Evolutionary conservation across 352 stramenopile genomes (phyloP).

Genomic region (Phytophthora cajani): DNA sequence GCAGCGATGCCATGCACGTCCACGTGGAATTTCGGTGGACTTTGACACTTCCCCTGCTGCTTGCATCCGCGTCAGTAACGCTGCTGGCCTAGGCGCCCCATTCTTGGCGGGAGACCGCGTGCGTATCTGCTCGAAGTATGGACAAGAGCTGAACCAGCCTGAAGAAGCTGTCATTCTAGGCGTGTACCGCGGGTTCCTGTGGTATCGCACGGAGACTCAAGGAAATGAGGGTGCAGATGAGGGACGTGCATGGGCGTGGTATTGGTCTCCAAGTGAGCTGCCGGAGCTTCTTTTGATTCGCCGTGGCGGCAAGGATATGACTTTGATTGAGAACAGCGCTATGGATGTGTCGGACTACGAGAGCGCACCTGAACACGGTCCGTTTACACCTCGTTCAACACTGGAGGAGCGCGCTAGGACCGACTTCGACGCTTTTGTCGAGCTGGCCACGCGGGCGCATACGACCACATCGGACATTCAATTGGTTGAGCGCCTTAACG

Average conservation of each 20-base stretch:
- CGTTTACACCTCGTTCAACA: constrained; percentile 56
- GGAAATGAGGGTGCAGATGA: constrained; percentile 95
- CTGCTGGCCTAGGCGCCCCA: constrained; percentile 86
- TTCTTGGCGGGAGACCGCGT: constrained; percentile 95
- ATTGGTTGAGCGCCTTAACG: constrained; percentile 86
- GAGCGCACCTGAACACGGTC: constrained; percentile 34
- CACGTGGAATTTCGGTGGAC: constrained; percentile 92
- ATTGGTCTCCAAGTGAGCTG: constrained; percentile 94
- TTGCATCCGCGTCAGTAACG: constrained; percentile 90
- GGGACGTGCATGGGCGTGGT: constrained; percentile 95
- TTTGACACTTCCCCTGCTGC: constrained; percentile 92
- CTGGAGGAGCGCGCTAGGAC: constrained; percentile 55
- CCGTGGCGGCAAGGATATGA: constrained; percentile 88
- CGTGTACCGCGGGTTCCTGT: constrained; percentile 93
- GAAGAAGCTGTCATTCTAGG: constrained; percentile 97
- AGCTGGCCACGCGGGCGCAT: constrained; percentile 70
- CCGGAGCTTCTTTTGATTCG: constrained; percentile 80
- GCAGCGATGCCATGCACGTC: constrained; percentile 80
- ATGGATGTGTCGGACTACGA: constrained; percentile 66
- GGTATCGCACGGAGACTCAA: constrained; percentile 96
- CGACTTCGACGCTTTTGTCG: constrained; percentile 64
- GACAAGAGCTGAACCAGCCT: constrained; percentile 94
- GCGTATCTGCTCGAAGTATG: constrained; percentile 93
- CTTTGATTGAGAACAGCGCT: constrained; percentile 79
- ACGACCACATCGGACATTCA: constrained; percentile 81